Evolutionary conservation across 352 stramenopile genomes (phyloP).

Genomic region (Globisporangium heterothallicum): DNA sequence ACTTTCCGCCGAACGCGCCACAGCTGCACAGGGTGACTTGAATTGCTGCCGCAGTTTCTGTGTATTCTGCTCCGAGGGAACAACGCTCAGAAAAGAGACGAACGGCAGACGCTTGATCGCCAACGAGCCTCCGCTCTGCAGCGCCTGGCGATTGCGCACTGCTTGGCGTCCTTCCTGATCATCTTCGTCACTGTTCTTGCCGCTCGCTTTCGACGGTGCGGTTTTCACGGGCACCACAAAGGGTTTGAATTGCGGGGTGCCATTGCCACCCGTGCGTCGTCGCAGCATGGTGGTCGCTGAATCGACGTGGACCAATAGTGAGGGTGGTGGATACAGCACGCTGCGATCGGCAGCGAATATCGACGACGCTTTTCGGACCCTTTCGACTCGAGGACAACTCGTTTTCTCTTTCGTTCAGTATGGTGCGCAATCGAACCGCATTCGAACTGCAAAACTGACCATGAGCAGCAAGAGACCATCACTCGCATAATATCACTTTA

Average conservation of each 20-base stretch:
- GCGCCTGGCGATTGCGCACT: conserved; percentile 39
- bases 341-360: too few relatives aligned
- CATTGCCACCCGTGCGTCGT: conserved; percentile 18
- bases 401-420: too few relatives aligned
- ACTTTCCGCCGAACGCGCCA: conserved; percentile 62
- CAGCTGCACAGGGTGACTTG: conserved; percentile 66
- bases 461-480: too few relatives aligned
- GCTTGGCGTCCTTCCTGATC: conserved; percentile 24
- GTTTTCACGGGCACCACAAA: conserved; percentile 69
- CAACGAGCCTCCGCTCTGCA: conserved; percentile 46
- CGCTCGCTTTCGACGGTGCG: not conserved
- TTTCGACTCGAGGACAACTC: too few relatives aligned
- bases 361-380: too few relatives aligned
- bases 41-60: conserved; percentile 62
- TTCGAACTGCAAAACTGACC: too few relatives aligned
- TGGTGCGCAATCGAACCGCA: too few relatives aligned
- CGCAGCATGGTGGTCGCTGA: conserved; percentile 42
- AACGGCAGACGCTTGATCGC: conserved; percentile 76
- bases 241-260: conserved; percentile 54
- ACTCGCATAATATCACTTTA: too few relatives aligned
- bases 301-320: too few relatives aligned
- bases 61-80: conserved; percentile 46
- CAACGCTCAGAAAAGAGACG: conserved; percentile 73
- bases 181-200: conserved; percentile 23
- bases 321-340: too few relatives aligned